phyloP scores from a whole-genome alignment of 306 rosid species.

The Quillaja saponaria region DNA sequence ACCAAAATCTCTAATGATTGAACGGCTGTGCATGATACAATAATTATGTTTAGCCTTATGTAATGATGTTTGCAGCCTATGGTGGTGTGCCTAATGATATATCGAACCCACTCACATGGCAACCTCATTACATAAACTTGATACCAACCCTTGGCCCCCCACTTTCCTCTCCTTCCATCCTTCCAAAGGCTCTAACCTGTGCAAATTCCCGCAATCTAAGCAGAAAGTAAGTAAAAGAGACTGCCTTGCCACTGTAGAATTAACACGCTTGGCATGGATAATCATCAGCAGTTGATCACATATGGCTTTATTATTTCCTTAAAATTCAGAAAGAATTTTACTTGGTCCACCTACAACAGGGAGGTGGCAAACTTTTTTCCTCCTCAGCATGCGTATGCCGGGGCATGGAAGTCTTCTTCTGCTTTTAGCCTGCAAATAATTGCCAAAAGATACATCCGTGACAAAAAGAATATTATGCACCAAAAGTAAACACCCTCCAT shows the following conservation, averaged over 20 bases:
- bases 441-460: slow-evolving; percentile 5
- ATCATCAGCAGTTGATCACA: slow-evolving; percentile 10
- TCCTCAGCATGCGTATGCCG: slow-evolving; percentile 36
- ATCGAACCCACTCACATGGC: slow-evolving; percentile 39
- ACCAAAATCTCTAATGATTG: too few relatives aligned
- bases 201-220: slow-evolving; percentile 36
- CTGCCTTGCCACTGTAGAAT: neutral
- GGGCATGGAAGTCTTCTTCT: slow-evolving; percentile 21
- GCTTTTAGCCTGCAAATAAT: slow-evolving; percentile 28
- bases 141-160: slow-evolving; percentile 32
- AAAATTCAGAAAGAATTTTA: neutral
- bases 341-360: slow-evolving; percentile 19
- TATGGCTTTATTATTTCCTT: neutral
- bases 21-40: neutral
- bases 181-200: slow-evolving; percentile 14
- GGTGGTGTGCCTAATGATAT: slow-evolving; percentile 49
- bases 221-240: slow-evolving; percentile 26
- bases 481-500: too few relatives aligned
- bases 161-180: slow-evolving; percentile 19
- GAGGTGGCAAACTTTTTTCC: slow-evolving; percentile 2
- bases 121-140: slow-evolving; percentile 24
- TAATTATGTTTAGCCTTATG: slow-evolving; percentile 37
- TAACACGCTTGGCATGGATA: slow-evolving; percentile 19
- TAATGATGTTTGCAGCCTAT: slow-evolving; percentile 49
- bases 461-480: slow-evolving; percentile 10